Evolutionary conservation across 163 green algal genomes (phyloP), one percentile per base, ranked within the genome.

Genomic region (Chloromonas sp.): DNA sequence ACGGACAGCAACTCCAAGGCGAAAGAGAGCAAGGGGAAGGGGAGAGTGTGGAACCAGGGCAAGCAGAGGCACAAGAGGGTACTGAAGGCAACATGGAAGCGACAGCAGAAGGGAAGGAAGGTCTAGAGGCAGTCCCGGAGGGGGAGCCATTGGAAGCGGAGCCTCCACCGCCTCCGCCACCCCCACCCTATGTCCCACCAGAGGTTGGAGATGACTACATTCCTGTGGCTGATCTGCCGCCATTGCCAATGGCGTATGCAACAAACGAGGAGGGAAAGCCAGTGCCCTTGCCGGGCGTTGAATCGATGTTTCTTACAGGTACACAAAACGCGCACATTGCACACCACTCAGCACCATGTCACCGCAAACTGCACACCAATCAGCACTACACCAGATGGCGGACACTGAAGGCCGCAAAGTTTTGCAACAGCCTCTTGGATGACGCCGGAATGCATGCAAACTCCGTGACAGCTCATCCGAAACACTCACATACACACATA

Each of bases 221-320:
- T 2, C 88, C 88, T 5, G 88, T 92, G 0, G 85, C 83, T 3
- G 70, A 89, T 79, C 82, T 88, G 71, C 86, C 86, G 14, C 89
- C 85, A 0, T 3, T 93, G 58, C 87, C 89, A 0, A 61, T 90
- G 83, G 85, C 90, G 0, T 94, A 93, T 83, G 81, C 71, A 0
- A 11, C 87, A 0, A 86, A 88, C 14, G 90, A 90, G 76, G 90
- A 92, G 74, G 92, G 92, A n/a, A 91, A 85, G n/a, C 89, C 90
- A 11, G 66, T 89, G 15, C 91, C 92, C 0, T 84, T 94, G 36
- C 82, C 83, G 59, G 91, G 90, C 2, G 88, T 92, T 1, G 88
- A 92, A 81, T 92, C 89, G 0, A 58, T 96, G 1, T 96, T 96
- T 79, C 79, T 94, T 0, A 91, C 90, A 90, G 86, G 91, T 94